Evolutionary conservation across 805 yeast species (phyloP).

Genomic region (Suhomyces pyralidae): DNA sequence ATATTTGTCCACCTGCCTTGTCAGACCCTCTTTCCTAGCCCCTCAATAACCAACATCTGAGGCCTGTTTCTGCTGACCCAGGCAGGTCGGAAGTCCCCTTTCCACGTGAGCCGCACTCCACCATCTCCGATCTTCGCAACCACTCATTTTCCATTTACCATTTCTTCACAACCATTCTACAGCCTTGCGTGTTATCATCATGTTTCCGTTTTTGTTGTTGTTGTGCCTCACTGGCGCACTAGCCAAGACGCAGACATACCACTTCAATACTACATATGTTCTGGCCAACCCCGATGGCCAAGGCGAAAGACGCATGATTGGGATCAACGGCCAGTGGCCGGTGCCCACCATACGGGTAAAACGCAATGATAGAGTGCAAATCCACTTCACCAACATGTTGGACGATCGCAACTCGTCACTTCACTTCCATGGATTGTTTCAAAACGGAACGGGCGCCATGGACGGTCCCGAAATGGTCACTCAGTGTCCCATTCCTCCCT

Average conservation of each 20-base stretch:
- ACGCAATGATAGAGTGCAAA: slow-evolving; percentile 38
- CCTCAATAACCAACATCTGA: background rate
- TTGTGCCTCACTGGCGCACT: background rate
- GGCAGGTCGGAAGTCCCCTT: background rate
- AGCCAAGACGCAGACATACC: slow-evolving; percentile 11
- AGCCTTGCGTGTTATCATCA: background rate
- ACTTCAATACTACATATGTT: slow-evolving; percentile 38
- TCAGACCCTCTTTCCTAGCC: background rate
- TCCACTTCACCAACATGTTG: slow-evolving; percentile 33
- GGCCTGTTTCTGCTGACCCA: background rate
- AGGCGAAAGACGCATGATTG: slow-evolving; percentile 49
- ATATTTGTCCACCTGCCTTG: background rate
- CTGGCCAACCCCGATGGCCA: slow-evolving; percentile 57
- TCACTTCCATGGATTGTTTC: slow-evolving; percentile 48
- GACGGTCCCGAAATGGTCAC: slow-evolving; percentile 47
- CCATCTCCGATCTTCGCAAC: background rate
- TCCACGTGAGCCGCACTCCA: background rate
- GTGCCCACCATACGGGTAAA: slow-evolving; percentile 38
- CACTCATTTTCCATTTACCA: background rate
- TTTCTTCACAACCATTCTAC: background rate
- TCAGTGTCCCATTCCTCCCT: slow-evolving; percentile 46
- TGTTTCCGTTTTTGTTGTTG: background rate
- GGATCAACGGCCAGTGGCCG: slow-evolving; percentile 53
- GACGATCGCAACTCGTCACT: slow-evolving; percentile 36
- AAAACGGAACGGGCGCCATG: slow-evolving; percentile 36